Evolutionary conservation across 1,284 basidiomycete species (phyloP), one percentile per base, ranked within the genome.

Genomic region (Coriolopsis trogii): DNA sequence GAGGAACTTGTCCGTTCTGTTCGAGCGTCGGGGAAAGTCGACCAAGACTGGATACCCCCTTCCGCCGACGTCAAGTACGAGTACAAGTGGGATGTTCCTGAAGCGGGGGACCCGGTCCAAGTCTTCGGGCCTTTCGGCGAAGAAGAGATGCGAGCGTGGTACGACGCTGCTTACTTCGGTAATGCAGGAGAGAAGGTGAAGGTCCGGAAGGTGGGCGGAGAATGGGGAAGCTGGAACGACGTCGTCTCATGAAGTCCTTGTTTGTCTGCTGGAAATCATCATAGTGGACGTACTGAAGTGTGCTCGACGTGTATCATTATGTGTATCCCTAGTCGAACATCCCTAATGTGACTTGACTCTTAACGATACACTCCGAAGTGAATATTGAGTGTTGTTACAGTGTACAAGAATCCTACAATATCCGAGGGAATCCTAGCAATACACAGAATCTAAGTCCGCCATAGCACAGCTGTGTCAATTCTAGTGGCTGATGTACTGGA

Each of bases 401-500:
- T n/a, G n/a, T n/a, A n/a, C n/a, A 40, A 28, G 28, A 3, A 30
- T 26, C 40, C 23, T 21, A n/a, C 30, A 10, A 23, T n/a, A n/a
- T n/a, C n/a, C n/a, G n/a, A n/a, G n/a, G n/a, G n/a, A n/a, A n/a
- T n/a, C n/a, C n/a, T n/a, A 42, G 30, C 20, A 16, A 41, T 34
- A 40, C 28, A 34, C 18, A 4, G 31, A 3, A 24, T 16, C 28
- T 3, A 31, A 28, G 45, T 13, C 9, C 34, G 15, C n/a, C 49
- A 21, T 16, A n/a, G 24, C 23, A 33, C 4, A 18, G 21, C 24
- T 41, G 30, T 30, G 10, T 15, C 29, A n/a, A 25, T 24, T 41
- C 60, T 69, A 78, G 57, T 92, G 90, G 66, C 90, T 92, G 67
- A 95, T 89, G 68, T 93, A 95, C 68, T 95, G 93, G 75, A 94